Evolutionary conservation across 2,329 filamentous ascomycete genomes (phyloP).

Genomic region (Claviceps fusiformis): DNA sequence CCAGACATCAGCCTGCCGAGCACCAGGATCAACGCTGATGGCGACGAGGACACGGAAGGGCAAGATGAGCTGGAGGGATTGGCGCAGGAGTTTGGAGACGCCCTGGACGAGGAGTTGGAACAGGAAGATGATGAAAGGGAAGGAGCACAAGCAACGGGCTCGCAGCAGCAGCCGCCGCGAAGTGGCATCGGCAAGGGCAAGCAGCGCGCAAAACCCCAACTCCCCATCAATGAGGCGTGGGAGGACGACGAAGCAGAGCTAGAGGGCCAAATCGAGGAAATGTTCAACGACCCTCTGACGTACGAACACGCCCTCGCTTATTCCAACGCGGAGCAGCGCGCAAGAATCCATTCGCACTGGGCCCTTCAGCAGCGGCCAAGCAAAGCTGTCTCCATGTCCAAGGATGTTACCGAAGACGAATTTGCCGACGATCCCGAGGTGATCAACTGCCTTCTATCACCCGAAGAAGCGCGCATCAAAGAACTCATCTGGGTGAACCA

Average conservation of each 20-base stretch:
- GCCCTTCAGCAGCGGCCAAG: conserved; percentile 33
- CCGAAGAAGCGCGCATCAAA: conserved; percentile 66
- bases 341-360: conserved; percentile 38
- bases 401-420: conserved; percentile 62
- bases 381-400: conserved; percentile 40
- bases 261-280: conserved; percentile 56
- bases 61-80: conserved; percentile 26
- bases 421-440: conserved; percentile 88
- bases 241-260: conserved; percentile 49
- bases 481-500: conserved; percentile 89
- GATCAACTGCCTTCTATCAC: conserved; percentile 58
- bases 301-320: conserved; percentile 43
- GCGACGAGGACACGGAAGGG: conserved; percentile 12
- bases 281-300: conserved; percentile 50
- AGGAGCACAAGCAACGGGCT: background rate
- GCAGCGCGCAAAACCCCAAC: conserved; percentile 23
- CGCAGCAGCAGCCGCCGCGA: background rate
- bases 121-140: conserved; percentile 4
- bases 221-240: conserved; percentile 50
- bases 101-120: conserved; percentile 18
- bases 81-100: conserved; percentile 31
- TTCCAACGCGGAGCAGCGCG: conserved; percentile 42
- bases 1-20: conserved; percentile 16
- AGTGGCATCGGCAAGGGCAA: conserved; percentile 11
- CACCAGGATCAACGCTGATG: conserved; percentile 3